Conservation (phyloP, 768 basidiomycete species). For the Leccinum pellstonianum region DNA sequence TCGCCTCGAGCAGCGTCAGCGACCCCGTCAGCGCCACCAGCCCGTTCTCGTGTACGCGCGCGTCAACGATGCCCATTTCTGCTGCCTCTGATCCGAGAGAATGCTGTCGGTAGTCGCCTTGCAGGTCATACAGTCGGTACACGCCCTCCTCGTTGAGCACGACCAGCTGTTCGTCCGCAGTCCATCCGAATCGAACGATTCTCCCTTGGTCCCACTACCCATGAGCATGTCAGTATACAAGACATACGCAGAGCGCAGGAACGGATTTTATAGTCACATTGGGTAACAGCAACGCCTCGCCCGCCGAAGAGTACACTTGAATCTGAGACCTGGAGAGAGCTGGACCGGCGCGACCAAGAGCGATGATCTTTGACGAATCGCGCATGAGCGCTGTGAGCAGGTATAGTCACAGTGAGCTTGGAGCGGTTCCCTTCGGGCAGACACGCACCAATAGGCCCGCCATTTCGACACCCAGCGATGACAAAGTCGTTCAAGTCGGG, state of each 20-base stretch:
- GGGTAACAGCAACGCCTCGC: constrained; percentile 64
- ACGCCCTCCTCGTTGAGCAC: constrained; percentile 90
- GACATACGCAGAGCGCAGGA: background rate
- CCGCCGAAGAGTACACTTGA: constrained; percentile 84
- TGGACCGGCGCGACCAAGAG: constrained; percentile 58
- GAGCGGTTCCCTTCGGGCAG: background rate
- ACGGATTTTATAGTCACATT: constrained; percentile 55
- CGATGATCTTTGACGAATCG: constrained; percentile 76
- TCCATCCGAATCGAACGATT: constrained; percentile 84
- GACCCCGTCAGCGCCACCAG: constrained; percentile 81
- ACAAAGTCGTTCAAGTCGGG: constrained; percentile 78
- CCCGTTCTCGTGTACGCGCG: constrained; percentile 82
- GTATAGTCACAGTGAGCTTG: background rate
- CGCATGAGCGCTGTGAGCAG: constrained; percentile 73
- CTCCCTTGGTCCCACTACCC: constrained; percentile 87
- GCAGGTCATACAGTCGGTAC: constrained; percentile 86
- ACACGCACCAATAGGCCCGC: constrained; percentile 81
- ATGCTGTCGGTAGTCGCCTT: constrained; percentile 82
- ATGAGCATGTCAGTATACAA: constrained; percentile 15
- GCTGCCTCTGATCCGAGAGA: constrained; percentile 81
- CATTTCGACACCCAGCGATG: constrained; percentile 77
- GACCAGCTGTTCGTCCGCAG: constrained; percentile 74
- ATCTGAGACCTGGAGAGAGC: constrained; percentile 76
- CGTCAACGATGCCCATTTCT: constrained; percentile 82
- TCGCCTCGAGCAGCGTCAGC: constrained; percentile 78